phyloP scores from a whole-genome alignment of 352 stramenopile species.

The Thraustochytrium sp. region DNA sequence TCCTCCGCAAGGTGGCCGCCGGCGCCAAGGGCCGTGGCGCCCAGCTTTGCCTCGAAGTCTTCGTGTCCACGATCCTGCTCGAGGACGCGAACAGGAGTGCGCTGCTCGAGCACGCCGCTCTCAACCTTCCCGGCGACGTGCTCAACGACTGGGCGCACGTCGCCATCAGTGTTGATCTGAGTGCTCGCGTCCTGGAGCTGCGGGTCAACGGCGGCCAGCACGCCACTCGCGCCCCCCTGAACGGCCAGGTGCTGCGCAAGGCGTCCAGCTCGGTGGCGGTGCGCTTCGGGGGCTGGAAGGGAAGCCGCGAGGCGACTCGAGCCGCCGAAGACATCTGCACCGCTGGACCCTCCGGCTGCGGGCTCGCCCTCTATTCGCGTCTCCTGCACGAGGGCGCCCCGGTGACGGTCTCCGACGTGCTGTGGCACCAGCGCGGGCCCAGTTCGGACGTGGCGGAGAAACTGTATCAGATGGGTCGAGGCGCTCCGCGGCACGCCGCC shows the following conservation, averaged over 20 bases:
- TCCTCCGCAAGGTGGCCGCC: neutral
- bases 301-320: neutral
- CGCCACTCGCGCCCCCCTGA: neutral
- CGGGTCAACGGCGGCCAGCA: neutral
- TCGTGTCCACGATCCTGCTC: conserved; percentile 17
- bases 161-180: neutral
- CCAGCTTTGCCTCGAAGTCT: neutral
- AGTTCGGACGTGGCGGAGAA: neutral
- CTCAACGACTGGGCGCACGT: neutral
- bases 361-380: neutral
- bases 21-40: neutral
- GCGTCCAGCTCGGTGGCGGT: neutral
- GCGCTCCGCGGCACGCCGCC: neutral
- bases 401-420: neutral
- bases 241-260: conserved; percentile 34
- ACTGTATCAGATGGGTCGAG: neutral
- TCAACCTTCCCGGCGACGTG: neutral
- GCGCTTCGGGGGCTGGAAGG: neutral
- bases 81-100: conserved; percentile 11
- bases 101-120: neutral
- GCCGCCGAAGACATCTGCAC: neutral
- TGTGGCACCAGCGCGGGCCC: neutral
- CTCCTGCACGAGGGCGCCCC: neutral
- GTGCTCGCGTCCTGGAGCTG: neutral
- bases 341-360: neutral